A percentile compares a stretch with the other conserved stretches of the same genome.
Evolutionary conservation across 1,284 basidiomycete species (phyloP).

Genomic region (Coniferiporia sulphurascens): DNA sequence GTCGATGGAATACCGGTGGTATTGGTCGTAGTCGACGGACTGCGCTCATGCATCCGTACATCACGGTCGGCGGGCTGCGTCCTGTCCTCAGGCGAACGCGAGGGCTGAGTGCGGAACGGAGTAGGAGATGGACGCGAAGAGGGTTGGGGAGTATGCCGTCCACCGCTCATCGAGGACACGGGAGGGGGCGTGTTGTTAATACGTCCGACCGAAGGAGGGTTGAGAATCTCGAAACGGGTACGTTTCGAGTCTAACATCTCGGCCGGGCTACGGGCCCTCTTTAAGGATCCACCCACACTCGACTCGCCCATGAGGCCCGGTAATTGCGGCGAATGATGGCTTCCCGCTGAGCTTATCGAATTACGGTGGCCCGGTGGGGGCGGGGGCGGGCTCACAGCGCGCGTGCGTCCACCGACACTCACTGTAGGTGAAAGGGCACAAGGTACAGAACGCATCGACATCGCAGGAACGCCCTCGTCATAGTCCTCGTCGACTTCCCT

Average conservation of each 20-base stretch:
- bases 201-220: constrained; percentile 20
- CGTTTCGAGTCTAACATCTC: constrained; percentile 49
- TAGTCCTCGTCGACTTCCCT: constrained; percentile 78
- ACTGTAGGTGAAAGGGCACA: constrained; percentile 42
- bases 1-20: constrained; percentile 51
- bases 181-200: constrained; percentile 25
- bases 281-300: constrained; percentile 28
- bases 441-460: constrained; percentile 55
- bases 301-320: constrained; percentile 27
- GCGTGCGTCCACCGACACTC: constrained; percentile 19
- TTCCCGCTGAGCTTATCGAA: constrained; percentile 48
- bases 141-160: constrained; percentile 44
- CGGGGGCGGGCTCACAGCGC: constrained; percentile 39
- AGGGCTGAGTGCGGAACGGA: constrained; percentile 67
- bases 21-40: constrained; percentile 43
- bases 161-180: constrained; percentile 35
- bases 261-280: constrained; percentile 60
- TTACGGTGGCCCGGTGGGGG: constrained; percentile 50
- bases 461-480: constrained; percentile 71
- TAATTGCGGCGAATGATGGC: constrained; percentile 38
- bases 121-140: constrained; percentile 67
- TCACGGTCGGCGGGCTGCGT: constrained; percentile 28
- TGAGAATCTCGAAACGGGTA: constrained; percentile 51
- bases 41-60: constrained; percentile 25
- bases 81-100: constrained; percentile 59